Evolutionary conservation across 176 grass and related monocot genomes (phyloP), one percentile per base, ranked within the genome.

Genomic region (Oryza glaberrima): DNA sequence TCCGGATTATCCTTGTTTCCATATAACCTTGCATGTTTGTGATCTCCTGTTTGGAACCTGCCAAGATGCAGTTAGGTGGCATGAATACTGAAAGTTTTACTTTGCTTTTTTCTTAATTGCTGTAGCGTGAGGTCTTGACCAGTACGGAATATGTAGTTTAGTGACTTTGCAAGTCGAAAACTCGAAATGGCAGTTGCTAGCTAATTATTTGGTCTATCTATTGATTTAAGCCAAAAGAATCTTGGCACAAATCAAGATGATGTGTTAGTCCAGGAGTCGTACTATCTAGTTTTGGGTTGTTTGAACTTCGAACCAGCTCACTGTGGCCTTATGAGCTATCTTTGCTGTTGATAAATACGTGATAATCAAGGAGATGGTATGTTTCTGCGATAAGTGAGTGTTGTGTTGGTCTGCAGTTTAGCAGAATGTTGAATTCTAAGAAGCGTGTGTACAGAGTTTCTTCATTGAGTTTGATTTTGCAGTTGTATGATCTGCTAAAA

Each of bases 211-310:
- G 15, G 67, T 56, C 64, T 44, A 34, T 5, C 38, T 60, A 28
- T 85, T n/a, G 11, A 30, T 60, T 30, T 77, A 60, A 78, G 47
- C 40, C 10, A 8, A 35, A 36, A 17, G 9, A 41, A 25, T 63
- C 11, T 22, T 22, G 54, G 7, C 34, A 41, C 30, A 34, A 20
- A 65, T 65, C 6, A 43, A 69, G 35, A 49, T 25, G 35, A 9
- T 7, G 25, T 36, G 0, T 8, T 30, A 38, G 38, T 44, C 34
- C 22, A 71, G 17, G 76, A 48, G 41, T 79, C 20, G 8, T 70
- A 51, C 79, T 64, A 75, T 52, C 46, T 71, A 72, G 1, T 14
- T 70, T 87, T 47, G 65, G 12, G 36, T 71, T 7, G 54, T 58
- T 49, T 20, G 6, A 58, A 58, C 7, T 54, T 76, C 67, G 22